phyloP scores from a whole-genome alignment of 1,139 yeast genomes.

The Sugiyamaella grinbergsii region DNA sequence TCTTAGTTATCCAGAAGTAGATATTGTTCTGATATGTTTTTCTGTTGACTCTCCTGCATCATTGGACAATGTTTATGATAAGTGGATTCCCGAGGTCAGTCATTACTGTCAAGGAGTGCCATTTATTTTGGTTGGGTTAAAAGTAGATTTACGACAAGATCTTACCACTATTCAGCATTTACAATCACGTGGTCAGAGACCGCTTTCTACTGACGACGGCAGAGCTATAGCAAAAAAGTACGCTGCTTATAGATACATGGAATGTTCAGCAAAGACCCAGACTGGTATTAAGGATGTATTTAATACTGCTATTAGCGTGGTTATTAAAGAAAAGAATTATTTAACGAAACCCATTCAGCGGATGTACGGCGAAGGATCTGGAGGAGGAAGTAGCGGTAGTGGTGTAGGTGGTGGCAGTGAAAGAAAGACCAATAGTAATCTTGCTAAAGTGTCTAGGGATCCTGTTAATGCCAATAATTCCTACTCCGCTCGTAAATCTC shows the following conservation, averaged over 20 bases:
- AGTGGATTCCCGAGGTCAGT: conserved; percentile 84
- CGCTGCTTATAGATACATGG: conserved; percentile 74
- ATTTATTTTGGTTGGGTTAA: conserved; percentile 74
- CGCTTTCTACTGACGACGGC: conserved; percentile 52
- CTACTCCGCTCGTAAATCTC: background rate
- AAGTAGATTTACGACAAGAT: conserved; percentile 59
- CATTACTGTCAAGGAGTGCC: conserved; percentile 85
- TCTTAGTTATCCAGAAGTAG: conserved; percentile 79
- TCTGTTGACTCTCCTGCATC: conserved; percentile 66
- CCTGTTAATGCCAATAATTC: background rate
- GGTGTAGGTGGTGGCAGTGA: background rate
- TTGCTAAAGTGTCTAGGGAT: background rate
- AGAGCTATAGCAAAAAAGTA: conserved; percentile 57
- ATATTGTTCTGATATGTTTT: conserved; percentile 73
- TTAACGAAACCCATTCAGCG: conserved; percentile 2
- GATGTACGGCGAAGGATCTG: background rate
- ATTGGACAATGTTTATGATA: conserved; percentile 71
- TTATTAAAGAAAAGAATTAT: conserved; percentile 14
- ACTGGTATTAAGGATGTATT: conserved; percentile 69
- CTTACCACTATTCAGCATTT: conserved; percentile 37
- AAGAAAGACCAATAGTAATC: background rate
- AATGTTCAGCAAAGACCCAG: conserved; percentile 75
- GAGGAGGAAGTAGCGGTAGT: background rate
- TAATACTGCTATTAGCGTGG: conserved; percentile 42
- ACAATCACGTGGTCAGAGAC: conserved; percentile 42